Conservation (phyloP, 1,284 basidiomycete species). For the Rhizoctonia solani region DNA sequence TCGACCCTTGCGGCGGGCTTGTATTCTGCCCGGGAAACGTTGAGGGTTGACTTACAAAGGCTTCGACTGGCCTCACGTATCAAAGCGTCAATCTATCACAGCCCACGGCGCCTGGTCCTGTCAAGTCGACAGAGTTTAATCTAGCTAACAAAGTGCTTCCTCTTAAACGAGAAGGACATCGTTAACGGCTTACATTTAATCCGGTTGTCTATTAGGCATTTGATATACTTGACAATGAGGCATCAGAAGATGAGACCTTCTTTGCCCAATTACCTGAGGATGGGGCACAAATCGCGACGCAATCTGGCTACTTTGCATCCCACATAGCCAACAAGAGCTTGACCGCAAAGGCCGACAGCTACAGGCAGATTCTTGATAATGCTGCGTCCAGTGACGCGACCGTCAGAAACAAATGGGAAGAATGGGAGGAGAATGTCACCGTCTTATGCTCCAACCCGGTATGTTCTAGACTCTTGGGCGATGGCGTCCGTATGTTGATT, state of each 20-base stretch:
- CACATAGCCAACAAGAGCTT: constrained; percentile 78
- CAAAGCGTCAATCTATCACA: too few species aligned
- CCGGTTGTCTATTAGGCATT: constrained; percentile 62
- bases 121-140: too few species aligned
- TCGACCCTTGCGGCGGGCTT: too few species aligned
- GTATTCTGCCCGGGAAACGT: too few species aligned
- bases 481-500: neutral
- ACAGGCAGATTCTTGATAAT: constrained; percentile 71
- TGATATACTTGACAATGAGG: constrained; percentile 87
- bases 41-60: too few species aligned
- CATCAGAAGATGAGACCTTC: constrained; percentile 78
- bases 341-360: constrained; percentile 69
- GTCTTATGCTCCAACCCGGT: constrained; percentile 78
- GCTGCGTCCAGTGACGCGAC: constrained; percentile 76
- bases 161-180: too few species aligned
- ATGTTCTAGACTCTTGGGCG: constrained; percentile 30
- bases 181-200: constrained; percentile 5
- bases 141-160: too few species aligned
- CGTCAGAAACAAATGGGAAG: constrained; percentile 80
- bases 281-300: constrained; percentile 52
- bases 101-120: too few species aligned
- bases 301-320: constrained; percentile 53
- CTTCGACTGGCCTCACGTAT: too few species aligned
- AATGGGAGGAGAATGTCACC: constrained; percentile 77
- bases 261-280: constrained; percentile 53